These are phyloP conservation scores for Chlorella sorokiniana DNA, from an alignment of 139 green algal species.

Conservation along the genomic window DNA sequence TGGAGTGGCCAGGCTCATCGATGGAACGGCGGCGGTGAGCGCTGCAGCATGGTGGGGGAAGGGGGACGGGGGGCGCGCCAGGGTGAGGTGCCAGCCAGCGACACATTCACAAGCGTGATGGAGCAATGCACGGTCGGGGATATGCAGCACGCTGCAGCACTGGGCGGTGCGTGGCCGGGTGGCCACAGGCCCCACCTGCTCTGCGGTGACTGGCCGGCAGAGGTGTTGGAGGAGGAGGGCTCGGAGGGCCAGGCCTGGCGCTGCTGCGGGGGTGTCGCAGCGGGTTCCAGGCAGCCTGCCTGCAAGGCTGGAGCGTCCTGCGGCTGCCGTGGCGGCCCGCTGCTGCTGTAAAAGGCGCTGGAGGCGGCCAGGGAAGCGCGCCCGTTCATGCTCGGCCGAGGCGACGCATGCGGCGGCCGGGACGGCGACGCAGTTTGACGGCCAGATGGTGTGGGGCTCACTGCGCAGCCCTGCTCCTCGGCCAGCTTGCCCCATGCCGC, in stretches of 20 bases:
- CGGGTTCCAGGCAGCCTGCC: not conserved
- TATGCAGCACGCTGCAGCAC: too few relatives aligned
- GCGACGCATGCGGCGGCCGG: not conserved
- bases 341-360: not conserved
- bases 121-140: too few relatives aligned
- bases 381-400: not conserved
- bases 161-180: not conserved
- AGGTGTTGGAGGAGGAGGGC: not conserved
- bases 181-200: not conserved
- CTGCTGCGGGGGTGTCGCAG: not conserved
- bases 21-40: not conserved
- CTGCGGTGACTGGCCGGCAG: not conserved
- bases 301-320: not conserved
- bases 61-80: too few relatives aligned
- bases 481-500: not conserved
- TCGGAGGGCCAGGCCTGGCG: not conserved
- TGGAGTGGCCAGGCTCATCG: not conserved
- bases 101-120: too few relatives aligned
- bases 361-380: not conserved
- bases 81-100: too few relatives aligned
- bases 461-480: slow-evolving; percentile 3
- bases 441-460: not conserved
- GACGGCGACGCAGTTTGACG: not conserved
- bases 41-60: not conserved
- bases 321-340: not conserved